Conservation (phyloP, 2,329 filamentous ascomycete genomes). For the Arthrinium puccinioides region DNA sequence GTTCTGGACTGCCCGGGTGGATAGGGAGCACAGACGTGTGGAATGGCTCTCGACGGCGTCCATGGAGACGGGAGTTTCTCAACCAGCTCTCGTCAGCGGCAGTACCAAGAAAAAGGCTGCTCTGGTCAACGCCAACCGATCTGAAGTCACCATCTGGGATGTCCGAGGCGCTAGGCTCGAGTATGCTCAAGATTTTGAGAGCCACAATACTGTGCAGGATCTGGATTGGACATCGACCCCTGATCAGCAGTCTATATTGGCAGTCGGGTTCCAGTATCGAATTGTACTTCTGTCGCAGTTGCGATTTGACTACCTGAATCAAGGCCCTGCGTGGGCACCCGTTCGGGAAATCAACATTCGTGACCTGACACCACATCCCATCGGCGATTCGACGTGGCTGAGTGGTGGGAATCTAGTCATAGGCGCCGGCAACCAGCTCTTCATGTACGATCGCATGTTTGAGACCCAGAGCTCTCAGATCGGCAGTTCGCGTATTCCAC, state of each 20-base stretch:
- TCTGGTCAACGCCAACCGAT: slow-evolving; percentile 66
- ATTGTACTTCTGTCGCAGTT: slow-evolving; percentile 79
- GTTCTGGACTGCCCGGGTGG: slow-evolving; percentile 78
- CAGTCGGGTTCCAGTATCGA: slow-evolving; percentile 85
- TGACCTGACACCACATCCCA: slow-evolving; percentile 79
- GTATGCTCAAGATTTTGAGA: slow-evolving; percentile 67
- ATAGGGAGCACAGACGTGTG: slow-evolving; percentile 49
- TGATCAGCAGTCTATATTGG: slow-evolving; percentile 79
- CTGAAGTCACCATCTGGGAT: slow-evolving; percentile 85
- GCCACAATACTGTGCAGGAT: slow-evolving; percentile 70
- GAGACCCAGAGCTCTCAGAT: slow-evolving; percentile 54
- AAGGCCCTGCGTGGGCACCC: slow-evolving; percentile 81
- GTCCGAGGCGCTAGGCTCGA: slow-evolving; percentile 75
- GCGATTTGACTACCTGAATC: slow-evolving; percentile 85
- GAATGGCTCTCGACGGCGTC: slow-evolving; percentile 79
- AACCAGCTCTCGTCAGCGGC: slow-evolving; percentile 73
- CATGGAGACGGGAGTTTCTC: slow-evolving; percentile 68
- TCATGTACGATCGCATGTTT: slow-evolving; percentile 74
- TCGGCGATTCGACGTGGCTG: slow-evolving; percentile 90
- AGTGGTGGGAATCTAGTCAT: slow-evolving; percentile 78
- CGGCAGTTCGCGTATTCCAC: slow-evolving; percentile 40
- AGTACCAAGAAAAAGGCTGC: slow-evolving; percentile 84
- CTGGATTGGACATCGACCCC: slow-evolving; percentile 93
- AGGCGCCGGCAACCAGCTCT: slow-evolving; percentile 84
- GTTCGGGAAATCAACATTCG: slow-evolving; percentile 77